phyloP scores from a whole-genome alignment of 345 rosid species.

The Salix arbutifolia region DNA sequence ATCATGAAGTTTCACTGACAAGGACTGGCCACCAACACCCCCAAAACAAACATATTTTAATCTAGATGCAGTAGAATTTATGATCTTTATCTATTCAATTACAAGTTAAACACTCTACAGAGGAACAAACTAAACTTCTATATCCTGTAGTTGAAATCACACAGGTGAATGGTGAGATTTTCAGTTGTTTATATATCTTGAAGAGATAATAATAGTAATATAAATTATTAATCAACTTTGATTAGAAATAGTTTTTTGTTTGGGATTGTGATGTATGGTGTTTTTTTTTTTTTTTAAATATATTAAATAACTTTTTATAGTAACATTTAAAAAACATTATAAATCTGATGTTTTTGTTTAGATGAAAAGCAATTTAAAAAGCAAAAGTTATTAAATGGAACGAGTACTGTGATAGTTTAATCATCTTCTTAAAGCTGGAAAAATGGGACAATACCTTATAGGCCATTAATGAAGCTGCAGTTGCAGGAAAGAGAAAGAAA shows the following conservation, averaged over 20 bases:
- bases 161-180: not conserved
- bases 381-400: no score
- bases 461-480: not conserved
- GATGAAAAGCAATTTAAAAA: no score
- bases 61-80: slow-evolving; percentile 8
- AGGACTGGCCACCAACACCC: slow-evolving; percentile 47
- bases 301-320: no score
- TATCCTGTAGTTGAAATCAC: not conserved
- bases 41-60: slow-evolving; percentile 23
- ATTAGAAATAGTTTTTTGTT: not conserved
- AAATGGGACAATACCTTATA: no score
- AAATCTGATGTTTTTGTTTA: no score
- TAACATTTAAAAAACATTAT: no score
- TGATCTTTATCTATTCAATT: not conserved
- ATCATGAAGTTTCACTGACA: slow-evolving; percentile 55
- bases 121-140: not conserved
- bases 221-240: no score
- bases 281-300: no score
- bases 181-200: not conserved
- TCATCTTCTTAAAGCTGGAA: no score
- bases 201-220: not conserved
- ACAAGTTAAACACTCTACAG: not conserved
- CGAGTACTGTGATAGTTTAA: no score
- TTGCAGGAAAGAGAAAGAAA: no score
- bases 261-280: no score